Evolutionary conservation across 768 basidiomycete genomes (phyloP), one percentile per base, ranked within the genome.

Genomic region (Ephemerocybe angulata): DNA sequence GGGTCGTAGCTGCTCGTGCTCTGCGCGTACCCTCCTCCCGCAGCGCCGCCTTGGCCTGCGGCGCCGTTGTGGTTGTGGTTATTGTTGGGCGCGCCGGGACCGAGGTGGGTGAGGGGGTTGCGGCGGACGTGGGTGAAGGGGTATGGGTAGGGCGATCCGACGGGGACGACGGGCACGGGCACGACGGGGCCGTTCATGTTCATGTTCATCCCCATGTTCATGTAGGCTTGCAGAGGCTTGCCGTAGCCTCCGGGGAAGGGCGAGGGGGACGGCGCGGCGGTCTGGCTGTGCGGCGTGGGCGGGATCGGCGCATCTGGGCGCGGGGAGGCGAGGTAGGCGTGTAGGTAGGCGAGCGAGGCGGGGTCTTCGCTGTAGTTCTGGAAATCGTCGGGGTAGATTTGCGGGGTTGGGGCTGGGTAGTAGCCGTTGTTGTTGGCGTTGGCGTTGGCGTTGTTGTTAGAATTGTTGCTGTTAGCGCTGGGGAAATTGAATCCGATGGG

Each of bases 291-390:
- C 3, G 88, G 89, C 0, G 90, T 91, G 0, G 90, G 88, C 0
- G 90, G 89, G 37, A 90, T 78, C 17, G 90, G 90, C 0, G 87
- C 89, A 55, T 84, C 81, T 0, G 87, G 88, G 0, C 89, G 83
- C 3, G 80, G 74, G 1, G 83, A 78, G 25, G 76, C 79, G 21
- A 83, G 71, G 62, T 85, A 87, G 0, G 78, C 65, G 53, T 83
- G 82, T 35, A 87, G 72, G 65, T 85, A 87, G 13, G 81, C 72
- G 7, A 51, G 41, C 0, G 79, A 78, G 0, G 81, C 75, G 0
- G 84, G 72, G 60, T 87, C 84, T 41, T 87, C 84, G 42, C 76
- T 71, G 52, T 86, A 80, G 58, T 76, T 76, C 12, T 83, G 80
- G 29, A 78, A 69, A 33, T 88, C 87, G 41, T 87, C 85, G 0